Evolutionary conservation across 2,329 filamentous ascomycete genomes (phyloP).

Genomic region (Gyromitra esculenta): DNA sequence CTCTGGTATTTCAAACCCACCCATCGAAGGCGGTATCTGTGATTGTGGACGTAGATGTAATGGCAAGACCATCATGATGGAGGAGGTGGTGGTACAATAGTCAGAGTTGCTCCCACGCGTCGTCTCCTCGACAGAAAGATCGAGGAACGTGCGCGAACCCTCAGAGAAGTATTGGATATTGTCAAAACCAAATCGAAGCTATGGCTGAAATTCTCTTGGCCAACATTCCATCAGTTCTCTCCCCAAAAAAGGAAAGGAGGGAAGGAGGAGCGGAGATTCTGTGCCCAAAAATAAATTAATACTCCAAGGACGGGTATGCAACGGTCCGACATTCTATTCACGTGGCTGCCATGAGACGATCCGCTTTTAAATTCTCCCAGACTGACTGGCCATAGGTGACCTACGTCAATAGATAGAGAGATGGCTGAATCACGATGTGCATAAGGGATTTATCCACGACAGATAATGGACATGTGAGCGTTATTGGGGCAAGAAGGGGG

Average conservation of each 20-base stretch:
- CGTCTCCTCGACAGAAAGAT: neutral
- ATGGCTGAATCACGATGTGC: slow-evolving; percentile 2
- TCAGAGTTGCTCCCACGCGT: neutral
- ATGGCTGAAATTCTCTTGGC: neutral
- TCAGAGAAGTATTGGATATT: neutral
- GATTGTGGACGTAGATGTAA: slow-evolving; percentile 1
- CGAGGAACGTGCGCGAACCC: slow-evolving; percentile 15
- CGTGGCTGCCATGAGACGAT: slow-evolving; percentile 14
- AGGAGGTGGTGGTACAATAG: neutral
- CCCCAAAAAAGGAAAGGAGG: neutral
- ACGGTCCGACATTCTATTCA: slow-evolving; percentile 7
- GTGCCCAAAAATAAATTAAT: neutral
- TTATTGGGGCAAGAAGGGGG: neutral
- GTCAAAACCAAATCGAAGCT: neutral
- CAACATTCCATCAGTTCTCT: neutral
- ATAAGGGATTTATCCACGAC: slow-evolving; percentile 16
- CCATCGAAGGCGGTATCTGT: slow-evolving; percentile 3
- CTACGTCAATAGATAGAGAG: neutral
- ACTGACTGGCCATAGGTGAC: neutral
- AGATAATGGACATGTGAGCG: slow-evolving; percentile 23
- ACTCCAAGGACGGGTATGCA: neutral
- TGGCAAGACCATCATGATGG: neutral
- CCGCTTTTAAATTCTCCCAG: neutral
- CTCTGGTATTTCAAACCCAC: neutral
- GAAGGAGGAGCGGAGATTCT: neutral